Evolutionary conservation across 2,329 filamentous ascomycete species (phyloP).

Genomic region (Stylonectria norvegica): DNA sequence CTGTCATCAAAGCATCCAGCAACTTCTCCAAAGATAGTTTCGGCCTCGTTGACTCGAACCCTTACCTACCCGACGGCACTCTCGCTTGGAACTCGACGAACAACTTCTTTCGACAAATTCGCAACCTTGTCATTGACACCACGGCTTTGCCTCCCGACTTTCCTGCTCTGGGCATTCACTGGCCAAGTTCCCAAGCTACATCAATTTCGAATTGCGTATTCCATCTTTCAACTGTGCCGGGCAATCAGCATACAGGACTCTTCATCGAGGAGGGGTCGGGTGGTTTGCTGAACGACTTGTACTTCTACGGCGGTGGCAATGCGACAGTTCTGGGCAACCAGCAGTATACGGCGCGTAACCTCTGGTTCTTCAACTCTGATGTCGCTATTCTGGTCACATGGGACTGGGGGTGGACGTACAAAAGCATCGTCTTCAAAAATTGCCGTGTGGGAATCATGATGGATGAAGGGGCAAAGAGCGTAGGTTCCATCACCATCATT

Average conservation of each 20-base stretch:
- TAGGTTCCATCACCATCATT: constrained; percentile 71
- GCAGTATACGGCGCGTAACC: constrained; percentile 68
- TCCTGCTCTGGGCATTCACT: constrained; percentile 57
- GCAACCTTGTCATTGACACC: constrained; percentile 56
- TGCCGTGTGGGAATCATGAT: constrained; percentile 67
- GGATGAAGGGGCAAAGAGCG: constrained; percentile 49
- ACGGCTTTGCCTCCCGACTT: constrained; percentile 46
- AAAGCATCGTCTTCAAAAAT: constrained; percentile 60
- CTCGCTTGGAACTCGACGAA: constrained; percentile 55
- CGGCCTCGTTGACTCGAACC: constrained; percentile 47
- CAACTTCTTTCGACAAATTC: constrained; percentile 56
- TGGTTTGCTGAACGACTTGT: constrained; percentile 65
- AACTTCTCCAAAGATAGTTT: constrained; percentile 42
- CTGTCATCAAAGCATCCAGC: constrained; percentile 52
- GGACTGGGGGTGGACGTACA: constrained; percentile 76
- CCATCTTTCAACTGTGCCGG: constrained; percentile 42
- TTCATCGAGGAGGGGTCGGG: constrained; percentile 63
- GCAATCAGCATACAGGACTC: constrained; percentile 53
- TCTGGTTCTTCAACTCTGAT: constrained; percentile 61
- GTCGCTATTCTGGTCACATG: constrained; percentile 70
- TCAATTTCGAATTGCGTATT: constrained; percentile 58
- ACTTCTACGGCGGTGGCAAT: constrained; percentile 66
- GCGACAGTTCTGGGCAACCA: constrained; percentile 60
- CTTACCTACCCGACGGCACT: constrained; percentile 38
- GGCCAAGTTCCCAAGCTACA: constrained; percentile 64